These are phyloP conservation scores for Leishmania gerbilli DNA, from an alignment of 208 protist species.

Conservation along the genomic window DNA sequence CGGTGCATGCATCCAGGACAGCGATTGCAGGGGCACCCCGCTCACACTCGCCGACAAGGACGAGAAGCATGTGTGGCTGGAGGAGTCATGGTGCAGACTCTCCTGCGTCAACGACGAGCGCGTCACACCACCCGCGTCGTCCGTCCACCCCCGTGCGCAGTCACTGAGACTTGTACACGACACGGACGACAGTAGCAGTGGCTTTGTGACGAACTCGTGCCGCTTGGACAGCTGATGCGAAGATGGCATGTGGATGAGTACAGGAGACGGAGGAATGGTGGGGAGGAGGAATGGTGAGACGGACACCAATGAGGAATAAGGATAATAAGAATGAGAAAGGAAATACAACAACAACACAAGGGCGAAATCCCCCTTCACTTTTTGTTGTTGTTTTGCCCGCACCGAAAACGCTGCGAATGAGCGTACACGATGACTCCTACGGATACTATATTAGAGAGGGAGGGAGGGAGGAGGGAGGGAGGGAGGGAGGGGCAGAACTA, in stretches of 20 bases:
- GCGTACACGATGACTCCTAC: too few species aligned
- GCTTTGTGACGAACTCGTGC: not conserved
- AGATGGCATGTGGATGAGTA: not conserved
- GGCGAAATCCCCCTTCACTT: not conserved
- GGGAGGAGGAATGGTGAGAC: not conserved
- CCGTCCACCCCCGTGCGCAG: not conserved
- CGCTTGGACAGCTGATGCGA: not conserved
- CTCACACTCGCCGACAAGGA: conserved; percentile 5
- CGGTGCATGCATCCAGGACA: not conserved
- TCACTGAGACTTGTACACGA: conserved; percentile 12
- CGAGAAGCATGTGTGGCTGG: conserved; percentile 11
- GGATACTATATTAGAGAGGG: not conserved
- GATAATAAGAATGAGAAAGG: not conserved
- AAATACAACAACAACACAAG: not conserved
- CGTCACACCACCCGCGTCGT: conserved; percentile 20
- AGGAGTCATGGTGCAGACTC: conserved; percentile 12
- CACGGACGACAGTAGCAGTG: not conserved
- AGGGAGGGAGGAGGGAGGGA: not conserved
- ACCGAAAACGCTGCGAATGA: not conserved
- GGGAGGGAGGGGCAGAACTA: not conserved
- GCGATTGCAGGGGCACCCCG: not conserved
- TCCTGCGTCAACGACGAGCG: conserved; percentile 21
- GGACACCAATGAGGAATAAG: not conserved
- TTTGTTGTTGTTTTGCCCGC: not conserved
- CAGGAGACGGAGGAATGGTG: not conserved